Evolutionary conservation across 164 flowering plant species (phyloP).

Genomic region (Sextonia rubra): DNA sequence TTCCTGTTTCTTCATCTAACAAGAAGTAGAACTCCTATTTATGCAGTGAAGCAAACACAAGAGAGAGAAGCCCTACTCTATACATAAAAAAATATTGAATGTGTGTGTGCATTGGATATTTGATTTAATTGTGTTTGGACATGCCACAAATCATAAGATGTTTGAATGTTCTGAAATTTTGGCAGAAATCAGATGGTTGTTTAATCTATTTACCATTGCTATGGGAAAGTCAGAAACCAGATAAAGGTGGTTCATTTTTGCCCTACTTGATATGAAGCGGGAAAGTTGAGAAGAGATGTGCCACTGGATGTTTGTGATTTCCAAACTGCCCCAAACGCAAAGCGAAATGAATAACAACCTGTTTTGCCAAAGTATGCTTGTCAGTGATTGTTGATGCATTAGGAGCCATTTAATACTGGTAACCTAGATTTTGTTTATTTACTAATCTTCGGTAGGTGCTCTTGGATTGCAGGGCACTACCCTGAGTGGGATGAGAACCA

Average conservation of each 20-base stretch:
- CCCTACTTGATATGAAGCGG: too few species aligned
- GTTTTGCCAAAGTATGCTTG: background rate
- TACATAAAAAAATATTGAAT: background rate
- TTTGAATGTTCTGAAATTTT: too few species aligned
- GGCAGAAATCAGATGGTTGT: too few species aligned
- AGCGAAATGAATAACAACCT: background rate
- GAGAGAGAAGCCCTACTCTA: background rate
- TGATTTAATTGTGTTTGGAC: too few species aligned
- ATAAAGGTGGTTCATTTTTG: too few species aligned
- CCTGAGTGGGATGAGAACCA: slow-evolving; percentile 97
- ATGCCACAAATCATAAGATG: too few species aligned
- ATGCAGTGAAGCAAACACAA: background rate
- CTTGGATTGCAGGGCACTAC: slow-evolving; percentile 58
- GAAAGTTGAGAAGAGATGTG: too few species aligned
- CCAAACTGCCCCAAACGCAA: background rate
- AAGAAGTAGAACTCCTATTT: too few species aligned
- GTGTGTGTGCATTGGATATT: background rate
- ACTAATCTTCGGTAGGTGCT: background rate
- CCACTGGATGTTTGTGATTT: background rate
- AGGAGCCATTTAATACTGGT: background rate
- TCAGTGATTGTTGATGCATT: background rate
- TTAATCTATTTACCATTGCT: too few species aligned
- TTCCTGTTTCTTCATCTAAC: background rate
- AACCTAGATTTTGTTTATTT: too few species aligned
- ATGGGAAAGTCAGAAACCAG: too few species aligned